Percentiles rank a stretch among this genome's conserved stretches.
These are phyloP conservation scores for Polymyxa betae DNA, from an alignment of 208 protist species.

Conservation along the genomic window DNA sequence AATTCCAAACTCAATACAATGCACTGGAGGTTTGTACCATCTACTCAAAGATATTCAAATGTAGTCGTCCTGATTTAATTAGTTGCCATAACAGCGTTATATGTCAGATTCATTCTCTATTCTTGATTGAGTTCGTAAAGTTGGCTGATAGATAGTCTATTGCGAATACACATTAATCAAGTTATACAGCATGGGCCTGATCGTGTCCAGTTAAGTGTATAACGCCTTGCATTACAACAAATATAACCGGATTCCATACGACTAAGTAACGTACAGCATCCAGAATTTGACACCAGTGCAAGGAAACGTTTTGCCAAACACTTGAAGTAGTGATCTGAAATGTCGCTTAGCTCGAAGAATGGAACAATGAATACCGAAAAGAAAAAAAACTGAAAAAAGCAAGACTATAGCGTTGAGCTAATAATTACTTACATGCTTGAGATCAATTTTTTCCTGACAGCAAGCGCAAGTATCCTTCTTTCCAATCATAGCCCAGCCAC, in stretches of 20 bases:
- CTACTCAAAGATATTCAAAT: too few relatives aligned
- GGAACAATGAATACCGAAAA: not conserved
- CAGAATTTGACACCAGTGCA: conserved; percentile 64
- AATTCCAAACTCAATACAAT: too few relatives aligned
- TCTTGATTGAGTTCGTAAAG: too few relatives aligned
- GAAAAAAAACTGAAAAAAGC: not conserved
- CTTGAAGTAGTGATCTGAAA: not conserved
- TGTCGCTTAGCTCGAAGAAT: not conserved
- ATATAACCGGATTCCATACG: conserved; percentile 70
- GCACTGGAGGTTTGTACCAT: too few relatives aligned
- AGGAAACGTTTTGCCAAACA: conserved; percentile 64
- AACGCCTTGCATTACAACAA: not conserved
- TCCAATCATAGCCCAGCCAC: conserved; percentile 68
- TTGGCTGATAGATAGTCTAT: too few relatives aligned
- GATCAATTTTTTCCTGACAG: conserved; percentile 69
- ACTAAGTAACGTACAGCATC: conserved; percentile 65
- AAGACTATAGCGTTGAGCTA: not conserved
- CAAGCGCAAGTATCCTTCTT: conserved; percentile 71
- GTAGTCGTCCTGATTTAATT: too few relatives aligned
- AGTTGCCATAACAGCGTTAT: too few relatives aligned
- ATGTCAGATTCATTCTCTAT: too few relatives aligned
- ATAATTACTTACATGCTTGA: conserved; percentile 45
- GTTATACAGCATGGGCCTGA: too few relatives aligned
- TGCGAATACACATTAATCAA: too few relatives aligned
- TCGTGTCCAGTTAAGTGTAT: too few relatives aligned